Base-by-base conservation (phyloP, 2,329 filamentous ascomycete species). In the Annulohypoxylon truncatum region DNA sequence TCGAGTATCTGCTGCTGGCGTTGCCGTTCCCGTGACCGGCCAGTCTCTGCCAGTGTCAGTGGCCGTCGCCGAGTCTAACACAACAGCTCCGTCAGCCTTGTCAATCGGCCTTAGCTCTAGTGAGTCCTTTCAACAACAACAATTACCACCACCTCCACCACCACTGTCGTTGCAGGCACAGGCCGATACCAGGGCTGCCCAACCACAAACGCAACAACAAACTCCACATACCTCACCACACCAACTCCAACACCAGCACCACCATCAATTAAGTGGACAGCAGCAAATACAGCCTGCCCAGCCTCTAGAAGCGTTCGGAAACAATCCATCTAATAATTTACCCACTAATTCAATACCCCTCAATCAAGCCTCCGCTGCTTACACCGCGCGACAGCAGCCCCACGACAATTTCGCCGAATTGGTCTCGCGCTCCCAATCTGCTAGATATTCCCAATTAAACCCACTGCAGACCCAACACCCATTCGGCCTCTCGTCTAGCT, bases 391-490 rank as follows among this genome's bases (percentile, higher is more conserved):
- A 53, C 79, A 78, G 53, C 72, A 79, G 53, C 77, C 66, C 68
- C 76, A 69, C 74, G 75, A 77, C 59, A 84, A 86, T 67, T 85
- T 83, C 68, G 77, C 78, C 60, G 83, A 85, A 68, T 77, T 81
- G 54, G 80, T 84, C 31, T 81, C 81, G 60, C 83, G 84, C 58
- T 84, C 84, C 12, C 84, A 87, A 76, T 85, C 83, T 67, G 82
- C 85, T 66, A 82, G 83, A 71, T 85, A 82, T 70, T 77, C 77
- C 69, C 75, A 74, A 64, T 74, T 75, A 59, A 75, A 78, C 33
- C 72, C 76, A 31, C 72, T 78, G 52, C 76, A 76, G 70, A 77
- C 74, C 31, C 76, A 77, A 58, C 73, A 75, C 29, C 71, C 77
- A 33, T 81, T 80, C 71, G 69, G 74, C 63, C 70, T 78, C 55